These are phyloP conservation scores for Puccinia hordei DNA, from an alignment of 1,284 basidiomycete genomes.

Conservation along the genomic window DNA sequence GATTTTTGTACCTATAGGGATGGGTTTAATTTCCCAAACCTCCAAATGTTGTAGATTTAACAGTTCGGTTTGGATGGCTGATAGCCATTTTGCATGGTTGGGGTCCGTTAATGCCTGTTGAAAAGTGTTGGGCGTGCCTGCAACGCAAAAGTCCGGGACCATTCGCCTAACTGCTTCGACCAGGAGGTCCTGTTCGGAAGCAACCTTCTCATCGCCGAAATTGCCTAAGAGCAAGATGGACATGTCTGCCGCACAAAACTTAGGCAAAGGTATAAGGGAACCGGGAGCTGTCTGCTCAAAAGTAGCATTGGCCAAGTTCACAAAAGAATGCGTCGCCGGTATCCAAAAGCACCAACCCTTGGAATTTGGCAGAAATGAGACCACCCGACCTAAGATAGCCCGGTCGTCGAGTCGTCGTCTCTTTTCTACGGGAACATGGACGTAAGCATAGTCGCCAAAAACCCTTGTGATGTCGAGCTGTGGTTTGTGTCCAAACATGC, in stretches of 20 bases:
- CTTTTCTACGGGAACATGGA: neutral
- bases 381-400: neutral
- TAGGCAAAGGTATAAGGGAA: no score
- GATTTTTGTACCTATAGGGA: no score
- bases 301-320: neutral
- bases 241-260: neutral
- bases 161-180: neutral
- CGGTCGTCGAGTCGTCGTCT: neutral
- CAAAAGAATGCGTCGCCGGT: neutral
- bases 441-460: no score
- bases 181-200: neutral
- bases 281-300: neutral
- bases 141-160: neutral
- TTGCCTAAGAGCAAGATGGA: neutral
- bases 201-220: neutral
- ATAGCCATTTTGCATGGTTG: neutral
- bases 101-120: neutral
- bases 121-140: neutral
- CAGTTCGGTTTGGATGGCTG: neutral
- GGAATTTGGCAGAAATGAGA: no score
- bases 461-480: neutral
- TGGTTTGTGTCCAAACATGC: neutral
- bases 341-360: conserved; percentile 25
- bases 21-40: no score
- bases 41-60: no score